Evolutionary conservation across 225 moss, liverwort and hornwort genomes (phyloP), one percentile per base, ranked within the genome.

Genomic region (Sphagnum tenellum): DNA sequence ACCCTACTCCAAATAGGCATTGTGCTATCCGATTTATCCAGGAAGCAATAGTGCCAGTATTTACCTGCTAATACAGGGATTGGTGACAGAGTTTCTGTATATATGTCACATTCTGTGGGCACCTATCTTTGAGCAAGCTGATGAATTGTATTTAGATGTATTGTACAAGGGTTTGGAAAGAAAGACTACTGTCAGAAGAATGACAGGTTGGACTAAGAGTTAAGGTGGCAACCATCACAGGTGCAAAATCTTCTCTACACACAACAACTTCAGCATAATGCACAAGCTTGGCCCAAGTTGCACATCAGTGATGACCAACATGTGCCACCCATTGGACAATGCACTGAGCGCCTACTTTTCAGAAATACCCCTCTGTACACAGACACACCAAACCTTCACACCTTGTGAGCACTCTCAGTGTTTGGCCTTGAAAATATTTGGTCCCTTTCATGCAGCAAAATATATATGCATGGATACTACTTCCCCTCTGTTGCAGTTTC

Each of bases 351-450:
- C 70, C 8, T 81, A 84, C 68, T 55, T 51, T 76, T 46, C 44
- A 11, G 0, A 80, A 75, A 68, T 72, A 74, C 2, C 2, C 76
- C 2, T 71, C 73, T 50, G 9, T 72, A 60, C 67, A 49, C 45
- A 77, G 61, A 44, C 79, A 61, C 63, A 71, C 76, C 44, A 78
- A 72, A 67, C 57, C 82, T 47, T 70, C 79, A 49, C 77, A 78
- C 74, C 73, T 73, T 64, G 76, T 84, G 74, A 86, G 79, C 77
- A 86, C 86, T 29, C 83, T 87, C 64, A 72, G 81, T 68, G 78
- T 87, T 60, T 87, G 87, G 87, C 87, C 87, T 60, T 87, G 87
- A 84, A 84, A 81, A 72, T 76, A 81, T 68, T 68, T 87, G 78
- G 84, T 81, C 64, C 87, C 87, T 67, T 74, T 87, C 66, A 77